Conservation (phyloP, 768 basidiomycete species). For the Myochromella boudieri region DNA sequence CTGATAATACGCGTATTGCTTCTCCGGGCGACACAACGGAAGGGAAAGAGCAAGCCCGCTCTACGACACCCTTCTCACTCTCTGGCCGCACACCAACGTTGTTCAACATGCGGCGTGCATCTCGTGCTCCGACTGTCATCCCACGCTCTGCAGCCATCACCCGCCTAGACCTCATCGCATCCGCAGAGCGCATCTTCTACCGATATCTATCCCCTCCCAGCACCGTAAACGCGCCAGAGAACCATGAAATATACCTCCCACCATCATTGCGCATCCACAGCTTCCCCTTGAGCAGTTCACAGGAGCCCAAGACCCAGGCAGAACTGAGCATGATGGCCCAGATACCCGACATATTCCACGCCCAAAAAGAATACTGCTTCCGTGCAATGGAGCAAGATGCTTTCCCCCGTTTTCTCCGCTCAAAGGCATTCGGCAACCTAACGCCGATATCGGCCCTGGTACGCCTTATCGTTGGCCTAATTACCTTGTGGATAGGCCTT, state of each 20-base stretch:
- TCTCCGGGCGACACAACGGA: slow-evolving; percentile 40
- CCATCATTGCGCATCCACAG: slow-evolving; percentile 87
- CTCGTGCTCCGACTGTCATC: slow-evolving; percentile 91
- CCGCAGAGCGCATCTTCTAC: slow-evolving; percentile 94
- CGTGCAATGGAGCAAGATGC: slow-evolving; percentile 95
- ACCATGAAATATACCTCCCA: slow-evolving; percentile 98
- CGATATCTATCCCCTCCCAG: slow-evolving; percentile 88
- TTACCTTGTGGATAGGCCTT: slow-evolving; percentile 94
- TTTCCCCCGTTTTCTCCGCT: slow-evolving; percentile 90
- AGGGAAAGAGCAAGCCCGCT: slow-evolving; percentile 50
- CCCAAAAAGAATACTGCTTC: slow-evolving; percentile 97
- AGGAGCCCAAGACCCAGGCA: slow-evolving; percentile 66
- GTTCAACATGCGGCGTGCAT: slow-evolving; percentile 74
- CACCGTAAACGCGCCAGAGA: slow-evolving; percentile 76
- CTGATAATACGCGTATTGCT: slow-evolving; percentile 45
- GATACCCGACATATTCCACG: slow-evolving; percentile 94
- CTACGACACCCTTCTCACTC: slow-evolving; percentile 78
- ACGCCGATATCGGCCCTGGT: slow-evolving; percentile 90
- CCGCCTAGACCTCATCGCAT: slow-evolving; percentile 85
- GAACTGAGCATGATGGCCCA: slow-evolving; percentile 82
- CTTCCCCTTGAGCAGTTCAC: slow-evolving; percentile 79
- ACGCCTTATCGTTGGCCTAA: slow-evolving; percentile 79
- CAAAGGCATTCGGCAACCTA: slow-evolving; percentile 97
- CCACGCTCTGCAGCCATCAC: slow-evolving; percentile 89
- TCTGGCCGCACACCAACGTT: slow-evolving; percentile 75